These are phyloP conservation scores for Phanerochaete sordida DNA, from an alignment of 768 basidiomycete genomes.

Conservation along the genomic window DNA sequence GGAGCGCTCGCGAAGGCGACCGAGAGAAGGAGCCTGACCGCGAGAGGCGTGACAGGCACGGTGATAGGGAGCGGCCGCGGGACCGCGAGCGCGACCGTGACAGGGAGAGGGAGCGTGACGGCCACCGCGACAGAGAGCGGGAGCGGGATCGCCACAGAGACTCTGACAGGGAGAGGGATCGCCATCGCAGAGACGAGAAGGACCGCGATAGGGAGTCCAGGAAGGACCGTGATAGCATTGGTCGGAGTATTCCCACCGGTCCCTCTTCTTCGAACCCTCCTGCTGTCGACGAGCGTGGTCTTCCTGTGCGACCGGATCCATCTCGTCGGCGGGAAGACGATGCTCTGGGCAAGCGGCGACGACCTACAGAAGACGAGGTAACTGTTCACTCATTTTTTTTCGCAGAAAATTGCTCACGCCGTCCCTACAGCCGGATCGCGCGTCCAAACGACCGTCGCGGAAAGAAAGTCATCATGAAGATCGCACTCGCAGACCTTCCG, in stretches of 20 bases:
- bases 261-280: slow-evolving; percentile 25
- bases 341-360: slow-evolving; percentile 66
- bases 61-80: slow-evolving; percentile 29
- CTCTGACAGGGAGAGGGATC: slow-evolving; percentile 24
- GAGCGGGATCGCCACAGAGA: slow-evolving; percentile 22
- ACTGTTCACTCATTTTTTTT: slow-evolving; percentile 21
- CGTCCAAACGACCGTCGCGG: slow-evolving; percentile 77
- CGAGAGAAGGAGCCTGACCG: slow-evolving; percentile 45
- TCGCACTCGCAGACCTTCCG: slow-evolving; percentile 57
- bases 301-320: slow-evolving; percentile 58
- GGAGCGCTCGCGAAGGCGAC: slow-evolving; percentile 48
- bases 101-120: slow-evolving; percentile 46
- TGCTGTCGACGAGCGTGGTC: slow-evolving; percentile 48
- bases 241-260: slow-evolving; percentile 28
- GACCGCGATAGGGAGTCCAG: slow-evolving; percentile 60
- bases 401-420: not conserved
- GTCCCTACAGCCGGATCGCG: slow-evolving; percentile 57
- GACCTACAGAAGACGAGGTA: slow-evolving; percentile 73
- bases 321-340: slow-evolving; percentile 65
- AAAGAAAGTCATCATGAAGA: slow-evolving; percentile 79
- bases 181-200: slow-evolving; percentile 36
- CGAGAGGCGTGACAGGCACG: slow-evolving; percentile 40
- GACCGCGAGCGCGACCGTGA: slow-evolving; percentile 38
- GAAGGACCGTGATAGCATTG: slow-evolving; percentile 55
- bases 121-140: slow-evolving; percentile 42